These are phyloP conservation scores for Pisolithus thermaeus DNA, from an alignment of 1,284 basidiomycete species.

Conservation along the genomic window DNA sequence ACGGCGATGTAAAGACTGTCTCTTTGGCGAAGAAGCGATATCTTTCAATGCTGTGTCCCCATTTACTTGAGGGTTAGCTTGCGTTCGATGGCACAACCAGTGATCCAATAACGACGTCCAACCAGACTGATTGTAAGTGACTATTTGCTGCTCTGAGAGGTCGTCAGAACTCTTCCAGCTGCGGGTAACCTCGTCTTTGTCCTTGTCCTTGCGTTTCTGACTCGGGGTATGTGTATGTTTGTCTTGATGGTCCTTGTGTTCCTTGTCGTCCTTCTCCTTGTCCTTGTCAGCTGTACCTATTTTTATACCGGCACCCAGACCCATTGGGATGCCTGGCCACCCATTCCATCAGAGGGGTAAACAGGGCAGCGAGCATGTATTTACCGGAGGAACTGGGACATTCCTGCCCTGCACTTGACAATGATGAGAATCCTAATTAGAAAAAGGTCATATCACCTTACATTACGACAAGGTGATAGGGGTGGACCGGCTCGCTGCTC, in stretches of 20 bases:
- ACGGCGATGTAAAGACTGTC: conserved; percentile 28
- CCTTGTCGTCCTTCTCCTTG: conserved; percentile 31
- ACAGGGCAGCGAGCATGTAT: conserved; percentile 6
- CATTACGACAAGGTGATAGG: conserved; percentile 79
- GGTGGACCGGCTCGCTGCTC: conserved; percentile 50
- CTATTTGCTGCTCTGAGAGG: conserved; percentile 32
- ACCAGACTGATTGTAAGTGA: conserved; percentile 35
- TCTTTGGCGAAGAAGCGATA: conserved; percentile 17
- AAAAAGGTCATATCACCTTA: conserved; percentile 29
- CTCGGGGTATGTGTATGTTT: conserved; percentile 25
- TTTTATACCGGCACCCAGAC: conserved; percentile 70
- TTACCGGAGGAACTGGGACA: conserved; percentile 68
- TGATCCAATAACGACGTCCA: conserved; percentile 73
- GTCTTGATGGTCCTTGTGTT: conserved; percentile 32
- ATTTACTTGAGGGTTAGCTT: conserved; percentile 17
- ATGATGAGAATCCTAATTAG: conserved; percentile 11
- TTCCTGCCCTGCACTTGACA: conserved; percentile 71
- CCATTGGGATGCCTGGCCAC: conserved; percentile 62
- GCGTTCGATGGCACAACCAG: conserved; percentile 55
- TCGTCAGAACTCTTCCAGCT: conserved; percentile 33
- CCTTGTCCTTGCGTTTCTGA: conserved; percentile 31
- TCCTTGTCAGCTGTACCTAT: conserved; percentile 42
- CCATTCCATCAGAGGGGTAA: conserved; percentile 3
- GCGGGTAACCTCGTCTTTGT: conserved; percentile 29
- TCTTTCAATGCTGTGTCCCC: conserved; percentile 18